Evolutionary conservation across 768 basidiomycete genomes (phyloP).

Genomic region (Phylloporus sp.): DNA sequence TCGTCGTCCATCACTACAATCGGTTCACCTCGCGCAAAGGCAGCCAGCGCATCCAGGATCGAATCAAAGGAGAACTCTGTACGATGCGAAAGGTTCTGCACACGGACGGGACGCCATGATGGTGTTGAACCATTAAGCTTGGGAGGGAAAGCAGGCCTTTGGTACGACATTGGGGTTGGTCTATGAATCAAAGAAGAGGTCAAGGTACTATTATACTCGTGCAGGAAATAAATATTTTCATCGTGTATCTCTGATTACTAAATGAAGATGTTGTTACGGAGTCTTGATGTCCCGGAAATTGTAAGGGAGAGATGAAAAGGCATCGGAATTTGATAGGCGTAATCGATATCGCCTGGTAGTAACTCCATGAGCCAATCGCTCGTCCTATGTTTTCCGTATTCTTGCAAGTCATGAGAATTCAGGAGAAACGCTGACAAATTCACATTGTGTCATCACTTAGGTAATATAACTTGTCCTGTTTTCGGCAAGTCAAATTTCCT

Average conservation of each 20-base stretch:
- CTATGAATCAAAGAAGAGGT: background rate
- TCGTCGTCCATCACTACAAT: conserved; percentile 98
- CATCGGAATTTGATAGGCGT: background rate
- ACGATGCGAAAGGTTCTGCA: conserved; percentile 19
- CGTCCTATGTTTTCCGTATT: too few species aligned
- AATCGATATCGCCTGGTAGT: too few species aligned
- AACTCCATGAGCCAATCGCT: too few species aligned
- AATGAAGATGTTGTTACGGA: background rate
- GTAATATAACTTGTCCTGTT: too few species aligned
- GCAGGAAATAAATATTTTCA: background rate
- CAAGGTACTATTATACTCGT: background rate
- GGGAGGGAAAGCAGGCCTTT: background rate
- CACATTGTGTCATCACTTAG: too few species aligned
- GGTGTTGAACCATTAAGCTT: conserved; percentile 13
- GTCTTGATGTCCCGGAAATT: background rate
- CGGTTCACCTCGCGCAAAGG: conserved; percentile 80
- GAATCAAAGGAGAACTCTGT: conserved; percentile 66
- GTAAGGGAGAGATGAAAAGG: too few species aligned
- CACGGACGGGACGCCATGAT: conserved; percentile 24
- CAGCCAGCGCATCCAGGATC: conserved; percentile 73
- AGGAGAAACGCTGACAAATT: too few species aligned
- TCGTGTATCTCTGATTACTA: background rate
- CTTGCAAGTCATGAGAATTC: too few species aligned
- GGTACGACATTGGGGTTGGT: conserved; percentile 3
- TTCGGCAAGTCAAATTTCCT: background rate